Evolutionary conservation across 371 early-diverging fungal genomes (phyloP), one percentile per base, ranked within the genome.

Genomic region (Basidiobolus heterosporus): DNA sequence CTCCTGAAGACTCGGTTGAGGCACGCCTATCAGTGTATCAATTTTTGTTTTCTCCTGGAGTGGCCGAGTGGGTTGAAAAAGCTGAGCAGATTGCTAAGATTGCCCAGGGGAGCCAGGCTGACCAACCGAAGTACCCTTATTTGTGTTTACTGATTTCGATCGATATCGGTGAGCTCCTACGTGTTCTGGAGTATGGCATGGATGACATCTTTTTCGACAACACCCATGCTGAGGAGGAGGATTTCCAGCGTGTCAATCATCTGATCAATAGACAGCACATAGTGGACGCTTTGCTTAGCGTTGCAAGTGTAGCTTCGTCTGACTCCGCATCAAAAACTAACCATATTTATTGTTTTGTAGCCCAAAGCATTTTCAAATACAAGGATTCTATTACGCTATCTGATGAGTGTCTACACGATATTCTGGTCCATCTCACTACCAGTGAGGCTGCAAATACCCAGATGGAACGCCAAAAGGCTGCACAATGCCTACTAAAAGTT

Each of bases 61-160:
- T 22, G 13, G 22, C 22, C 19, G 13, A 20, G 13, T 42, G 42
- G 42, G 20, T 22, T 3, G 42, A 42, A 42, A 17, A 42, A 3
- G 20, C 15, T 1, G 30, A 9, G 9, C 30, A 30, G 30, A 30
- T 30, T 30, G 30, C 30, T 3, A 30, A 30, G 30, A 30, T 67
- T 7, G 70, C 30, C 30, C 30, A 30, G 30, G 5, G 74, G 35
- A 58, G 39, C n/a, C 54, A 60, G 18, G 67, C 64, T 14, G 56
- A 68, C 1, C 75, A 77, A 45, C 77, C 78, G 7, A 84, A 82
- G 1, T 82, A 78, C 47, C 88, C 85, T 5, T 85, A 85, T 48
- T 49, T 88, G 46, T 58, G 80, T 8, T 47, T 83, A 1, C 54
- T 88, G 4, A 54, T 85, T 16, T 58, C 69, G 13, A 71, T 74